Percentiles rank a stretch among this genome's conserved stretches.
Evolutionary conservation across 1,139 yeast species (phyloP).

Genomic region (Suhomyces bribrorum): DNA sequence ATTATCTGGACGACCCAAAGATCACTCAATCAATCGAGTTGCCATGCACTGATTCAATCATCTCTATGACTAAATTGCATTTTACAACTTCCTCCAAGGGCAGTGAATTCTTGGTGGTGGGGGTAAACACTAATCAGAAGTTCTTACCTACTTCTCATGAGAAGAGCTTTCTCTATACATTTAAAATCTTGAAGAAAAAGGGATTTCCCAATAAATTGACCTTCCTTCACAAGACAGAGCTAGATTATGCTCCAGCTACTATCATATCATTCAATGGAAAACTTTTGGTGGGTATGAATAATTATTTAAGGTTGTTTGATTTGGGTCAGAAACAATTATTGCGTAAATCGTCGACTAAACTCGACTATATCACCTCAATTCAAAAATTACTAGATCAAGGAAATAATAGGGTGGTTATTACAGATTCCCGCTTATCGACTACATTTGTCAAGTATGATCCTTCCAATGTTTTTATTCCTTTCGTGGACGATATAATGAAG

Average conservation of each 20-base stretch:
- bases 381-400: constrained; percentile 56
- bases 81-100: constrained; percentile 24
- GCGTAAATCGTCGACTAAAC: constrained; percentile 55
- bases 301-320: constrained; percentile 61
- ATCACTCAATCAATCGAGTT: constrained; percentile 46
- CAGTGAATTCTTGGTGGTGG: constrained; percentile 48
- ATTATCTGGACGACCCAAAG: constrained; percentile 31
- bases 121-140: constrained; percentile 42
- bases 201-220: constrained; percentile 33
- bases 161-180: constrained; percentile 44
- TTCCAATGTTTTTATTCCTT: constrained; percentile 55
- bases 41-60: constrained; percentile 41
- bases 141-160: constrained; percentile 35
- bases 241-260: constrained; percentile 52
- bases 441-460: constrained; percentile 57
- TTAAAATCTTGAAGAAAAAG: constrained; percentile 32
- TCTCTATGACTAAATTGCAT: constrained; percentile 22
- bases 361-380: constrained; percentile 45
- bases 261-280: constrained; percentile 60
- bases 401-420: constrained; percentile 57
- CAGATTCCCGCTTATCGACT: constrained; percentile 67
- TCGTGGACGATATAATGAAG: constrained; percentile 69
- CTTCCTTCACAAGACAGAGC: constrained; percentile 62
- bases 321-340: constrained; percentile 79
- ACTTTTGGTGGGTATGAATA: constrained; percentile 60